Conservation (phyloP, 345 rosid genomes). For the Rhodamnia argentea region DNA sequence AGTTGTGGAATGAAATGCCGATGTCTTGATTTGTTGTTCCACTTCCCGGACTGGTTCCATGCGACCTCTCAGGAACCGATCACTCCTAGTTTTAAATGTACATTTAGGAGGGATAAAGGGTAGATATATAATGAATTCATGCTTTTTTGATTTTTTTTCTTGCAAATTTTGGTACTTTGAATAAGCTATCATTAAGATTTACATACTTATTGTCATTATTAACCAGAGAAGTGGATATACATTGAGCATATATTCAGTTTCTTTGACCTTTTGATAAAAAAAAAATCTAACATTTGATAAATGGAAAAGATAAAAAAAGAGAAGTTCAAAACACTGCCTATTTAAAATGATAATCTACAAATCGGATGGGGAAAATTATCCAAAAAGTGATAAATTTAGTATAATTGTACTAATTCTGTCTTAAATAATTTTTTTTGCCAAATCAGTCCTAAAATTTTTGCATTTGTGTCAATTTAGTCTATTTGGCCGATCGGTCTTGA, state of each 20-base stretch:
- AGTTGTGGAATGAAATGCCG: too few relatives aligned
- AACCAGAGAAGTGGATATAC: background rate
- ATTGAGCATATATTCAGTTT: background rate
- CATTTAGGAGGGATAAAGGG: background rate
- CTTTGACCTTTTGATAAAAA: background rate
- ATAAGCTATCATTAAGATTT: background rate
- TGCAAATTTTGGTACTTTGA: background rate
- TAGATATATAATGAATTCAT: background rate
- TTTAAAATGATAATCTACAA: background rate
- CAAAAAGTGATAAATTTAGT: too few relatives aligned
- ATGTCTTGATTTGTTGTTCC: too few relatives aligned
- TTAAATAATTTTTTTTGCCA: too few relatives aligned
- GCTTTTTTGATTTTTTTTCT: background rate
- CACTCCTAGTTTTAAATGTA: background rate
- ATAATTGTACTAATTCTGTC: too few relatives aligned
- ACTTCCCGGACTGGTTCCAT: too few relatives aligned
- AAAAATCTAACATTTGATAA: background rate
- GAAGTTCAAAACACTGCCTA: background rate
- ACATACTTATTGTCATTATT: background rate
- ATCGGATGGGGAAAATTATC: too few relatives aligned
- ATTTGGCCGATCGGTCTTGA: too few relatives aligned
- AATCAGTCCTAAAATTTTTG: too few relatives aligned
- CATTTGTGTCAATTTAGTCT: too few relatives aligned
- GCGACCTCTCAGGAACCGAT: too few relatives aligned
- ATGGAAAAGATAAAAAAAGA: background rate